phyloP scores from a whole-genome alignment of 1,139 yeast genomes.

The Kodamaea anthophila region DNA sequence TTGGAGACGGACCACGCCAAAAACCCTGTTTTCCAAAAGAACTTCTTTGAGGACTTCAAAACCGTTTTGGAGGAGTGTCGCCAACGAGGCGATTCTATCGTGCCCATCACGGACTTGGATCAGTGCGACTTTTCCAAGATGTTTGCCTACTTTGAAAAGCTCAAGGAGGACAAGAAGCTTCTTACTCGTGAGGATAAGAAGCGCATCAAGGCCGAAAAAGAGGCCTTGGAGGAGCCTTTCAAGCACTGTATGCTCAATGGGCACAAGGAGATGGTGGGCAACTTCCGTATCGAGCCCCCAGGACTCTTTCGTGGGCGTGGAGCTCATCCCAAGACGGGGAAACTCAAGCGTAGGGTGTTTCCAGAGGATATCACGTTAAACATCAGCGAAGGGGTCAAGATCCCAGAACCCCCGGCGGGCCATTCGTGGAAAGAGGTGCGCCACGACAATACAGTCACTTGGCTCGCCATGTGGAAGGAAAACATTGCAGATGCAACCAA shows the following conservation, averaged over 20 bases:
- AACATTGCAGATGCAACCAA: slow-evolving; percentile 78
- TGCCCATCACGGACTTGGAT: slow-evolving; percentile 52
- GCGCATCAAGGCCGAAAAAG: slow-evolving; percentile 62
- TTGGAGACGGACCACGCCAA: slow-evolving; percentile 82
- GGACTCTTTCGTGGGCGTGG: slow-evolving; percentile 96
- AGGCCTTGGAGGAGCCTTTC: slow-evolving; percentile 70
- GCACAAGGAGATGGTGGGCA: slow-evolving; percentile 86
- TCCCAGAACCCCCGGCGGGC: slow-evolving; percentile 84
- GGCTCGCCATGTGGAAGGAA: slow-evolving; percentile 98
- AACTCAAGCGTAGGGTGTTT: slow-evolving; percentile 68
- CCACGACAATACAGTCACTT: slow-evolving; percentile 86
- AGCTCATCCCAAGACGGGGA: slow-evolving; percentile 94
- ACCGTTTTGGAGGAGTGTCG: slow-evolving; percentile 53
- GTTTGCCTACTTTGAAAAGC: slow-evolving; percentile 61
- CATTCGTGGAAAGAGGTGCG: slow-evolving; percentile 86
- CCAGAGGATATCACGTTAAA: slow-evolving; percentile 90
- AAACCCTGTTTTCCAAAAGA: slow-evolving; percentile 79
- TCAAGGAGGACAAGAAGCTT: slow-evolving; percentile 67
- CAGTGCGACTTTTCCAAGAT: slow-evolving; percentile 79
- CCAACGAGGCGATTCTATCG: slow-evolving; percentile 50
- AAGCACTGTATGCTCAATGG: slow-evolving; percentile 81
- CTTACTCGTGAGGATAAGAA: slow-evolving; percentile 70
- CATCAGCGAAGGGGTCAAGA: slow-evolving; percentile 61
- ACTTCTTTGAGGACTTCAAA: slow-evolving; percentile 76
- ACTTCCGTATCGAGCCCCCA: slow-evolving; percentile 93